Conservation (phyloP, 495 filamentous ascomycete genomes). For the Haplographium delicatum region DNA sequence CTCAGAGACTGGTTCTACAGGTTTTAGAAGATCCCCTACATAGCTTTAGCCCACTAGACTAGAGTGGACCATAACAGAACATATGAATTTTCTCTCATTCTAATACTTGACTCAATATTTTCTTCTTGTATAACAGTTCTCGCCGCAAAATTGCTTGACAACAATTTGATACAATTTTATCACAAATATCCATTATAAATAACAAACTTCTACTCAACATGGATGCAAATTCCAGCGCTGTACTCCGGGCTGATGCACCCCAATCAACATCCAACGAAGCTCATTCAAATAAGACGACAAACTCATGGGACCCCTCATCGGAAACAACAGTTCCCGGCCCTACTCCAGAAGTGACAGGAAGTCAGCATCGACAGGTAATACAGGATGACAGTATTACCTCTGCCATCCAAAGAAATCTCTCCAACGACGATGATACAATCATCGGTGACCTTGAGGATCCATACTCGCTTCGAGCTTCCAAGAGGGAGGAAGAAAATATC, state of each 20-base stretch:
- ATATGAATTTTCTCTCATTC: no score
- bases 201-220: background rate
- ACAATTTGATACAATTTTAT: background rate
- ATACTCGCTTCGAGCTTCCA: constrained; percentile 9
- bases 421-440: constrained; percentile 6
- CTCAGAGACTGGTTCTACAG: no score
- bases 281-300: background rate
- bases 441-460: constrained; percentile 6
- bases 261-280: background rate
- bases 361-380: background rate
- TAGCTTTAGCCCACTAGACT: no score
- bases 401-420: background rate
- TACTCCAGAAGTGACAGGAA: background rate
- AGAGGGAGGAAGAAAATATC: constrained; percentile 28
- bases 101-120: background rate
- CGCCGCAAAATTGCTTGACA: background rate
- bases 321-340: constrained; percentile 8
- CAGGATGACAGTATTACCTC: background rate
- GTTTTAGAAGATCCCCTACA: no score
- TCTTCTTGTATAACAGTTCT: background rate
- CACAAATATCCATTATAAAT: background rate
- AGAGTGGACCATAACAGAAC: no score
- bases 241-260: background rate
- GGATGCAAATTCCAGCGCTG: background rate
- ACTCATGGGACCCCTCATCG: background rate